Conservation (phyloP, 2,329 filamentous ascomycete species). For the Fusarium mundagurra region DNA sequence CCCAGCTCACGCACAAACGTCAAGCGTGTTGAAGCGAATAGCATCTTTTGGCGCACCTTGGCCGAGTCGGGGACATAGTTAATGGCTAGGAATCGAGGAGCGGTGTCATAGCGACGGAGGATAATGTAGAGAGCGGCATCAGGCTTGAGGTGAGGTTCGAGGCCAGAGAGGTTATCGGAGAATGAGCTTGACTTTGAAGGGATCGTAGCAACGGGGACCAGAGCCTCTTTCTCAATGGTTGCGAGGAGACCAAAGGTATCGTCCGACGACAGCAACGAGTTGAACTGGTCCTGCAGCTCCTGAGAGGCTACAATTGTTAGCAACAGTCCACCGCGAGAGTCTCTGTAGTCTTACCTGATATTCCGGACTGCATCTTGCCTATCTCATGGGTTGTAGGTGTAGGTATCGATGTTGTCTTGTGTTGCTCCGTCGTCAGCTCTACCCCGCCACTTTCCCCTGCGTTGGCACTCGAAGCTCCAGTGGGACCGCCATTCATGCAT, state of each 20-base stretch:
- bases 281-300: conserved; percentile 81
- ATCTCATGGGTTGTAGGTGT: conserved; percentile 1
- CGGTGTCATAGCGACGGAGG: conserved; percentile 71
- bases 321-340: not conserved
- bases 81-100: conserved; percentile 71
- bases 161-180: conserved; percentile 68
- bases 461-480: conserved; percentile 30
- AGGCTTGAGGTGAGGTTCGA: conserved; percentile 71
- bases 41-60: conserved; percentile 85
- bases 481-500: conserved; percentile 31
- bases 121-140: conserved; percentile 78
- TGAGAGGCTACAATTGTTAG: conserved; percentile 67
- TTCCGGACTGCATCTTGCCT: conserved; percentile 77
- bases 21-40: conserved; percentile 81
- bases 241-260: conserved; percentile 76
- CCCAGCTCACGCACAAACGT: conserved; percentile 81
- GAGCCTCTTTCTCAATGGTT: conserved; percentile 74
- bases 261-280: conserved; percentile 69
- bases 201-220: conserved; percentile 66
- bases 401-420: conserved; percentile 24
- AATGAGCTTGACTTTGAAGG: conserved; percentile 69
- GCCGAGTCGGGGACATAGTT: conserved; percentile 84
- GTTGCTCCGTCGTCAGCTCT: conserved; percentile 36
- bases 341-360: conserved; percentile 66
- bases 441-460: conserved; percentile 40